A percentile compares a stretch with the other conserved stretches of the same genome.
phyloP scores from a whole-genome alignment of 306 rosid species.

The Inga laurina region DNA sequence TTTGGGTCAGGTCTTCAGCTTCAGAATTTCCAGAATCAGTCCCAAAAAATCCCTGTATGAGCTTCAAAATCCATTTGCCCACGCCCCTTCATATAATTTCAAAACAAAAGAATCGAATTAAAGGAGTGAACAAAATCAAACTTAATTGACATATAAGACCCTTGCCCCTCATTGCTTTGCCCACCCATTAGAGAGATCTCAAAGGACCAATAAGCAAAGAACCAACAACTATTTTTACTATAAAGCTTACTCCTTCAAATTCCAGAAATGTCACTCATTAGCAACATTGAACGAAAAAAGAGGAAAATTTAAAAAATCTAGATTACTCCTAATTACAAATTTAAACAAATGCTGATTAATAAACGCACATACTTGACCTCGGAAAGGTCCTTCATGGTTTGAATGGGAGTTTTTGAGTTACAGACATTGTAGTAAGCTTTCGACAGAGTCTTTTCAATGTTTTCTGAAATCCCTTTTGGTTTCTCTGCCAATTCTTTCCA shows the following conservation, averaged over 20 bases:
- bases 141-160: background rate
- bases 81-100: slow-evolving; percentile 69
- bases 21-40: slow-evolving; percentile 51
- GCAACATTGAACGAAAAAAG: background rate
- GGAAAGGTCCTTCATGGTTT: slow-evolving; percentile 73
- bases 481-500: slow-evolving; percentile 70
- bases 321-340: background rate
- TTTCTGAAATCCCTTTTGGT: slow-evolving; percentile 73
- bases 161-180: slow-evolving; percentile 5
- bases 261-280: background rate
- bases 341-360: background rate
- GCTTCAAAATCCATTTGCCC: slow-evolving; percentile 90
- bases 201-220: background rate
- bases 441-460: slow-evolving; percentile 66
- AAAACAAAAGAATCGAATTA: slow-evolving; percentile 28
- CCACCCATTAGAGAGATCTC: slow-evolving; percentile 3
- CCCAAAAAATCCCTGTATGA: slow-evolving; percentile 80
- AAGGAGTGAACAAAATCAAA: slow-evolving; percentile 3
- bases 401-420: slow-evolving; percentile 62
- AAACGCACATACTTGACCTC: slow-evolving; percentile 61
- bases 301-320: background rate
- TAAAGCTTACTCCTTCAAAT: background rate
- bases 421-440: slow-evolving; percentile 80
- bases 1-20: slow-evolving; percentile 54
- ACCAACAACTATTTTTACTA: slow-evolving; percentile 13